Percentiles rank a stretch among this genome's conserved stretches.
These are phyloP conservation scores for Escallonia herrerae DNA, from an alignment of 129 eudicot species.

Conservation along the genomic window DNA sequence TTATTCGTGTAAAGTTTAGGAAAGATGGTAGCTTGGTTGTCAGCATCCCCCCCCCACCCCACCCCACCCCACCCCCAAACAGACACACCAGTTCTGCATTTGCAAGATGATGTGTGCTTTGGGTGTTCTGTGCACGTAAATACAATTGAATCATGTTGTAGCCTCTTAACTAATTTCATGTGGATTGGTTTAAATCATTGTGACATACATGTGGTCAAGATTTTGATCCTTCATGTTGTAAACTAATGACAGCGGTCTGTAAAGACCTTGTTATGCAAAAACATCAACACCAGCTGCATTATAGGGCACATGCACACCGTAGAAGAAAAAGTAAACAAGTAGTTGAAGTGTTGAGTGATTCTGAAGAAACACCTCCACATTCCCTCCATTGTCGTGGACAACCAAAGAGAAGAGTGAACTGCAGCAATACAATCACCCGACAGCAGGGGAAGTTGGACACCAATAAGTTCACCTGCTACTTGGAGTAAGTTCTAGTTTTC, in stretches of 20 bases:
- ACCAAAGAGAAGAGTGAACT: conserved; percentile 17
- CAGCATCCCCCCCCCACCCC: too few species aligned
- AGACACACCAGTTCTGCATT: too few species aligned
- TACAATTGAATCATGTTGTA: too few species aligned
- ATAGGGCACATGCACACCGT: conserved; percentile 3
- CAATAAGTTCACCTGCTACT: conserved; percentile 27
- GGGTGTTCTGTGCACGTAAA: too few species aligned
- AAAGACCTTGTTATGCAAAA: neutral
- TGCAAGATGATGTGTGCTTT: too few species aligned
- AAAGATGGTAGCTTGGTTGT: too few species aligned
- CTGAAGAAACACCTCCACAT: conserved; percentile 18
- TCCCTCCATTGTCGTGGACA: conserved; percentile 18
- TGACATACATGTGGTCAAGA: too few species aligned
- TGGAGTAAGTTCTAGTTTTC: conserved; percentile 43
- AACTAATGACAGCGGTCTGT: neutral
- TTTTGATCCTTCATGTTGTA: too few species aligned
- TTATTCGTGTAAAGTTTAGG: too few species aligned
- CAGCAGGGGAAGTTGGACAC: conserved; percentile 33
- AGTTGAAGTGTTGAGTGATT: conserved; percentile 17
- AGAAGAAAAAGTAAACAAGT: conserved; percentile 20
- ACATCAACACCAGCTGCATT: neutral
- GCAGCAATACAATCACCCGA: conserved; percentile 1
- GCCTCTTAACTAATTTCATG: too few species aligned
- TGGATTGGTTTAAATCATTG: too few species aligned
- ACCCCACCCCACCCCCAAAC: too few species aligned